Conservation (phyloP, 768 basidiomycete species). For the Exsudoporus frostii region DNA sequence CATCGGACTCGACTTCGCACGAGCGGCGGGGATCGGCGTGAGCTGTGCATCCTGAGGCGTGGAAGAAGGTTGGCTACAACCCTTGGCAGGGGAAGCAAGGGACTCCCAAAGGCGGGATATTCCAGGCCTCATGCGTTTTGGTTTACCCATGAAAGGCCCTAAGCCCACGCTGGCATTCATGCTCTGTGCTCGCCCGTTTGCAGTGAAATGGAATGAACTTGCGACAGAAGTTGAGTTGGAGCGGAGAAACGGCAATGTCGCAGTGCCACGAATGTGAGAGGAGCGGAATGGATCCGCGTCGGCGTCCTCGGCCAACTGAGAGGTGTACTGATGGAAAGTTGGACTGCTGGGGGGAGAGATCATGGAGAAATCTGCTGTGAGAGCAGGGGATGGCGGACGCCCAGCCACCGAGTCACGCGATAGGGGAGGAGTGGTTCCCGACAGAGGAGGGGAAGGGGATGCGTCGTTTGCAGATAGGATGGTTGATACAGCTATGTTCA, state of each 20-base stretch:
- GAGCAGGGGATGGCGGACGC: constrained; percentile 44
- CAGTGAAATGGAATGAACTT: constrained; percentile 19
- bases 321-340: constrained; percentile 32
- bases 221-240: constrained; percentile 23
- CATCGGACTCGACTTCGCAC: constrained; percentile 27
- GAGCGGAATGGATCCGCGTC: constrained; percentile 24
- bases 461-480: constrained; percentile 9
- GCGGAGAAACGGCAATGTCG: constrained; percentile 33
- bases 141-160: constrained; percentile 19
- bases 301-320: constrained; percentile 20
- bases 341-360: constrained; percentile 41
- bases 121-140: constrained; percentile 28
- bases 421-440: constrained; percentile 24
- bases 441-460: constrained; percentile 28
- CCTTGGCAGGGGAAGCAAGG: constrained; percentile 29
- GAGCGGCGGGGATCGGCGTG: constrained; percentile 19
- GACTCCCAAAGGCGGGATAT: constrained; percentile 36
- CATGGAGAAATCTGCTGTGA: constrained; percentile 46
- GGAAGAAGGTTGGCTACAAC: constrained; percentile 7
- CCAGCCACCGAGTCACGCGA: constrained; percentile 9
- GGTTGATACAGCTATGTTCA: constrained; percentile 11
- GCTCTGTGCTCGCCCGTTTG: constrained; percentile 25
- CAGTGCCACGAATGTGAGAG: constrained; percentile 17
- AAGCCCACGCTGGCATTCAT: constrained; percentile 22
- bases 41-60: constrained; percentile 6